Base-by-base conservation (phyloP, 2,329 filamentous ascomycete species). In the Fusarium paranaense region DNA sequence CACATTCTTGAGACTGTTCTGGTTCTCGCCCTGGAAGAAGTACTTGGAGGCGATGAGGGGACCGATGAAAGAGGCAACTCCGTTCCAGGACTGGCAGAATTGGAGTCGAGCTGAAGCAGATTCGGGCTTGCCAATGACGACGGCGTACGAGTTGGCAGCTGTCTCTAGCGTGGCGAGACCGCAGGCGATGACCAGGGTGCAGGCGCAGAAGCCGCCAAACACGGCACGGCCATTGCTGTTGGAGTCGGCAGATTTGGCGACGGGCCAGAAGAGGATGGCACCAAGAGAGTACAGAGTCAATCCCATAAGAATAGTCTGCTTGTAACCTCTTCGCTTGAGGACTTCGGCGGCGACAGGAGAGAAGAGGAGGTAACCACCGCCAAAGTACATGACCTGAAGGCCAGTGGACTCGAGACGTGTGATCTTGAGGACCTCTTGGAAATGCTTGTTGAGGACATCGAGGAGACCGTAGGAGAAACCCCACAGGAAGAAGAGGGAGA, bases 81-180 rank as follows among this genome's bases (percentile, higher is more conserved):
- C 93, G 79, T 95, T 93, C 84, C 95, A 92, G 56, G 92, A 92
- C 81, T 95, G 93, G 2, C 92, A 91, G 65, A 95, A 84, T 81
- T 95, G 70, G 3, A 72, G 67, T 40, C 73, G 64, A 22, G 54
- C 35, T 10, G 56, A 61, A 14, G 63, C 65, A 2, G 65, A 67
- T 20, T 62, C 61, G 0, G 70, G 58, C 70, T 67, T 75, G 73
- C 82, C 89, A 38, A 91, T 90, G 69, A 93, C 90, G 81, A 92
- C 74, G 2, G 76, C 76, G 40, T 78, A 94, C 0, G 93, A 92
- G 82, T 95, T 94, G 32, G 93, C 93, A 1, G 92, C 91, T 0
- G 93, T 94, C 82, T 95, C 93, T 20, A 95, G 89, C 0, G 93
- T 93, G 1, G 90, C 91, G 1, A 95, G 86, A 13, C 93, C 93